These are phyloP conservation scores for Ganoderma boninense DNA, from an alignment of 1,284 basidiomycete genomes.

Conservation along the genomic window DNA sequence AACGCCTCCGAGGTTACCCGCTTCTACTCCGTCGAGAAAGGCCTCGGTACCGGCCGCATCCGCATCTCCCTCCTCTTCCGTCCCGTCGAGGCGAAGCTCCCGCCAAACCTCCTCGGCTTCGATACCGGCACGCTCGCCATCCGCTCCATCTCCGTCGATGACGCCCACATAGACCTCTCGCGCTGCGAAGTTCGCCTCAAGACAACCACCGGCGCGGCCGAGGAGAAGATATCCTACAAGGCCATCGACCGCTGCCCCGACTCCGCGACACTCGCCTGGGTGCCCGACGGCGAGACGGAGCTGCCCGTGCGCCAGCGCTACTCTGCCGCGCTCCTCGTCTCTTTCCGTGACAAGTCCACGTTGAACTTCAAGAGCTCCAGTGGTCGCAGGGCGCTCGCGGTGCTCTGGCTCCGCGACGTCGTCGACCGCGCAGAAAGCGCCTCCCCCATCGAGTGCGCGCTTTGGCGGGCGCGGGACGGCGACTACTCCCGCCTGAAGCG, in stretches of 20 bases:
- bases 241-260: conserved; percentile 53
- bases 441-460: conserved; percentile 46
- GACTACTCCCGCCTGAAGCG: conserved; percentile 57
- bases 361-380: conserved; percentile 40
- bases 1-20: conserved; percentile 57
- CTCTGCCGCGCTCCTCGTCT: conserved; percentile 62
- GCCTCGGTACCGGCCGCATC: conserved; percentile 62
- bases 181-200: conserved; percentile 44
- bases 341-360: conserved; percentile 56
- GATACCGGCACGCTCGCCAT: conserved; percentile 71
- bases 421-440: conserved; percentile 51
- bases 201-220: conserved; percentile 38
- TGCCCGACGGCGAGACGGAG: conserved; percentile 53
- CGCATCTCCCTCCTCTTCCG: conserved; percentile 60
- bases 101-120: conserved; percentile 67
- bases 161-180: conserved; percentile 41
- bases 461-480: conserved; percentile 44
- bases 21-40: conserved; percentile 58
- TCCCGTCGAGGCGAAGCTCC: conserved; percentile 63
- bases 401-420: conserved; percentile 68
- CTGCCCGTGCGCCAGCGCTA: conserved; percentile 71
- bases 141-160: conserved; percentile 38
- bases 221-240: conserved; percentile 50
- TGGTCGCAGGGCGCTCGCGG: conserved; percentile 61
- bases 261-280: conserved; percentile 51